Evolutionary conservation across 805 yeast species (phyloP).

Genomic region (Debaryomyces hansenii): DNA sequence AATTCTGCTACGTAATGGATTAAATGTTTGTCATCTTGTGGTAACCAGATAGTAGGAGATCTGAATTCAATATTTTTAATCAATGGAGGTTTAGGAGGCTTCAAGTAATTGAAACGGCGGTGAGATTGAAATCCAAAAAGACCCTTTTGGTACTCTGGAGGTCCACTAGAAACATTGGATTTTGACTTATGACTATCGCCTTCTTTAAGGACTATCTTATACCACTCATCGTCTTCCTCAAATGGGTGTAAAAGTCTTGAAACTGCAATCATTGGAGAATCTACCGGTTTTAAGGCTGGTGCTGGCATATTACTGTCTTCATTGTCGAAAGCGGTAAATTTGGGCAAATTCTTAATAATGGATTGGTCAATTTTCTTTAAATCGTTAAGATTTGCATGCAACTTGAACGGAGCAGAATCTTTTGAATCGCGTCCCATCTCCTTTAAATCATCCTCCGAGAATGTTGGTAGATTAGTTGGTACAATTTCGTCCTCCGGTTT

Average conservation of each 20-base stretch:
- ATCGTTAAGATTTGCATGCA: slow-evolving; percentile 41
- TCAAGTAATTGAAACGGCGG: slow-evolving; percentile 60
- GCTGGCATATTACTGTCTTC: slow-evolving; percentile 15
- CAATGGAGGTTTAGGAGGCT: slow-evolving; percentile 92
- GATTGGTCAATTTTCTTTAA: slow-evolving; percentile 48
- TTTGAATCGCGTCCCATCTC: slow-evolving; percentile 1
- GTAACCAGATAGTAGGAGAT: slow-evolving; percentile 94
- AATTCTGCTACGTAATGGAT: slow-evolving; percentile 82
- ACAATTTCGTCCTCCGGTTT: slow-evolving; percentile 31
- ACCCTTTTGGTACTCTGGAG: slow-evolving; percentile 54
- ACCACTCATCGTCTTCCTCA: slow-evolving; percentile 66
- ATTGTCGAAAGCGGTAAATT: slow-evolving; percentile 48
- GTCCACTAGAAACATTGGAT: slow-evolving; percentile 12
- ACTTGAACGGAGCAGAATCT: slow-evolving; percentile 41
- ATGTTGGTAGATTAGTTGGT: slow-evolving; percentile 25
- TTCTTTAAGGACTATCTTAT: slow-evolving; percentile 53
- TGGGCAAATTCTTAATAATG: slow-evolving; percentile 48
- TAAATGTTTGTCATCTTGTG: slow-evolving; percentile 83
- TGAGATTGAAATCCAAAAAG: slow-evolving; percentile 52
- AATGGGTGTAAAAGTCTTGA: slow-evolving; percentile 65
- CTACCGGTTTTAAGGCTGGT: slow-evolving; percentile 26
- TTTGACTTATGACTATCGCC: slow-evolving; percentile 9
- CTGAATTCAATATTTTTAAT: slow-evolving; percentile 76
- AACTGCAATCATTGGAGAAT: slow-evolving; percentile 49
- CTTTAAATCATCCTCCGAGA: slow-evolving; percentile 23